phyloP scores from a whole-genome alignment of 768 basidiomycete genomes.

The Cystobasidium ongulense region DNA sequence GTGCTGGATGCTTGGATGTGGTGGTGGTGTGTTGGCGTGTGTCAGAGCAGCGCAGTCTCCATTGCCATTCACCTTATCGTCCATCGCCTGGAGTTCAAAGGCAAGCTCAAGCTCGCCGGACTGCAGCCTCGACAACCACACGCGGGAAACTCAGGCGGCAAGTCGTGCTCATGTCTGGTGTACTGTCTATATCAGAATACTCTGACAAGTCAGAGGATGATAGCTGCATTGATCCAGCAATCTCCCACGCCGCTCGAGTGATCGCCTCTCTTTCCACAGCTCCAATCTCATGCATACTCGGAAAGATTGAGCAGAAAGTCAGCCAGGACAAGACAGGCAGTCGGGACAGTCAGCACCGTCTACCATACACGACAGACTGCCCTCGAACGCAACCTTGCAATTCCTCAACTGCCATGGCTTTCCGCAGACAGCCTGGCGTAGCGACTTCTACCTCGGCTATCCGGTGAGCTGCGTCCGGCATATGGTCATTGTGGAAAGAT shows the following conservation, averaged over 20 bases:
- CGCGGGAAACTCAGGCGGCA: too few relatives aligned
- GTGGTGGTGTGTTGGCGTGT: background rate
- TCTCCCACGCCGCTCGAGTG: background rate
- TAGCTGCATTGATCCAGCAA: too few relatives aligned
- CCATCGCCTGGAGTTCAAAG: background rate
- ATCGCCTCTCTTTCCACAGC: background rate
- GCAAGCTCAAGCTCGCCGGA: too few relatives aligned
- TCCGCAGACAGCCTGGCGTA: constrained; percentile 10
- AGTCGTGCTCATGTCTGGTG: too few relatives aligned
- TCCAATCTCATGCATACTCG: background rate
- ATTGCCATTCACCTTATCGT: background rate
- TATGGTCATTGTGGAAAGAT: background rate
- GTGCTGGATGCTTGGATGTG: background rate
- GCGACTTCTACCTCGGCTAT: constrained; percentile 23
- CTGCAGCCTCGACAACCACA: too few relatives aligned
- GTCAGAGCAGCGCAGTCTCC: background rate
- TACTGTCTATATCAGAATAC: too few relatives aligned
- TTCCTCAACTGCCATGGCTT: constrained; percentile 10
- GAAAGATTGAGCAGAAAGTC: too few relatives aligned
- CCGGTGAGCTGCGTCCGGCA: background rate
- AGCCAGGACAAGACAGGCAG: too few relatives aligned
- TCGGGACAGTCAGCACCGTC: background rate
- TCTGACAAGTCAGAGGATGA: too few relatives aligned
- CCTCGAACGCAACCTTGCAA: background rate
- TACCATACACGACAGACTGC: background rate